phyloP scores from a whole-genome alignment of 768 basidiomycete genomes.

The Paxillus involutus region DNA sequence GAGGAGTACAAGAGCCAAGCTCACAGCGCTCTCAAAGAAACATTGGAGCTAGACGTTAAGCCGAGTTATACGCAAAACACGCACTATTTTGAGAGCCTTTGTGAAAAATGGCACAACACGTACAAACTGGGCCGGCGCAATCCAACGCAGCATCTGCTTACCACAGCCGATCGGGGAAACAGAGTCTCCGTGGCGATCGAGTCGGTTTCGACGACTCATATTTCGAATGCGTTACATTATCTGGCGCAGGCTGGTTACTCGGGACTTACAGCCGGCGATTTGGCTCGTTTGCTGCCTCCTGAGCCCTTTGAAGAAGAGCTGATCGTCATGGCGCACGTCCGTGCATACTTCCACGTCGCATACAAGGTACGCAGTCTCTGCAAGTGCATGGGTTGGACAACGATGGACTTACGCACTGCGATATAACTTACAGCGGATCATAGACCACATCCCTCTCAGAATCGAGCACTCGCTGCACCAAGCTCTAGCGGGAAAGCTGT shows the following conservation, averaged over 20 bases:
- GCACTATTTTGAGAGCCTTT: constrained; percentile 19
- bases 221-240: constrained; percentile 17
- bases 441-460: constrained; percentile 51
- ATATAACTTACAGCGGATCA: constrained; percentile 48
- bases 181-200: too few species aligned
- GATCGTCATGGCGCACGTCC: constrained; percentile 53
- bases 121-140: constrained; percentile 20
- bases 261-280: constrained; percentile 19
- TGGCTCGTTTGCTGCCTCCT: constrained; percentile 23
- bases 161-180: too few species aligned
- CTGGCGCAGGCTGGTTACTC: constrained; percentile 33
- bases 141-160: neutral
- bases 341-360: constrained; percentile 56
- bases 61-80: constrained; percentile 41
- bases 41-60: constrained; percentile 37
- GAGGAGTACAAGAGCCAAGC: constrained; percentile 27
- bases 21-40: constrained; percentile 27
- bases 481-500: constrained; percentile 36
- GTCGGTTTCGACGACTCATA: too few species aligned
- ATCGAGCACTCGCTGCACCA: constrained; percentile 49
- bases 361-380: constrained; percentile 40
- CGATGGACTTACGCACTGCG: neutral
- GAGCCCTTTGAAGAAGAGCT: constrained; percentile 43
- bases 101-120: constrained; percentile 22
- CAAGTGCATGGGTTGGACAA: neutral